phyloP scores from a whole-genome alignment of 2,329 filamentous ascomycete species.

The Gnomoniopsis sp. region DNA sequence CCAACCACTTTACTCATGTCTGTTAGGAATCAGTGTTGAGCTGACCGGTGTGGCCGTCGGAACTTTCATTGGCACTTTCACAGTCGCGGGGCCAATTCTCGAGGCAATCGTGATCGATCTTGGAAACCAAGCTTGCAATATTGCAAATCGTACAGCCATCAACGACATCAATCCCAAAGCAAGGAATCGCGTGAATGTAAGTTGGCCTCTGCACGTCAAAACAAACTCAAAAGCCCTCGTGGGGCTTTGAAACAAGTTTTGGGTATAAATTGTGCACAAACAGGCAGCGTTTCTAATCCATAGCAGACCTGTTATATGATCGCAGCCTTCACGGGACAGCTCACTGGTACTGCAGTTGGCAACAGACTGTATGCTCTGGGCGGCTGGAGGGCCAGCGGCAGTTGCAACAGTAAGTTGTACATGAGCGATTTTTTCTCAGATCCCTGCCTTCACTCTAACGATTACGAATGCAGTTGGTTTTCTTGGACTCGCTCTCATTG shows the following conservation, averaged over 20 bases:
- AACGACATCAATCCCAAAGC: slow-evolving; percentile 69
- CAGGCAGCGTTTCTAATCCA: not conserved
- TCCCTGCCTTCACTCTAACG: not conserved
- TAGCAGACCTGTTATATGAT: slow-evolving; percentile 73
- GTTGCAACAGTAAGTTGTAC: slow-evolving; percentile 33
- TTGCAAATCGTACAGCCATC: slow-evolving; percentile 68
- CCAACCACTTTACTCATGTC: slow-evolving; percentile 63
- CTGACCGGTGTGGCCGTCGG: slow-evolving; percentile 63
- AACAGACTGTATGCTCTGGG: slow-evolving; percentile 30
- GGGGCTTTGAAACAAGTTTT: not conserved
- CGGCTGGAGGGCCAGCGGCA: slow-evolving; percentile 48
- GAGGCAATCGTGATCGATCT: slow-evolving; percentile 70
- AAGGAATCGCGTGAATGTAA: slow-evolving; percentile 66
- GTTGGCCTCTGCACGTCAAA: not conserved
- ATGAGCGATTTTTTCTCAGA: not conserved
- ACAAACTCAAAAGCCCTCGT: not conserved
- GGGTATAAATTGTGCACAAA: not conserved
- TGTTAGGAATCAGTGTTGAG: slow-evolving; percentile 58
- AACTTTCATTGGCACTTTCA: slow-evolving; percentile 63
- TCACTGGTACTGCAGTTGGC: slow-evolving; percentile 51
- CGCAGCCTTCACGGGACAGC: slow-evolving; percentile 68
- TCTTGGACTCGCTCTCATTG: slow-evolving; percentile 32
- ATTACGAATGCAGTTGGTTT: slow-evolving; percentile 29
- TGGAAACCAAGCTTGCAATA: slow-evolving; percentile 69
- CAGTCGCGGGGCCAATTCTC: slow-evolving; percentile 68